Evolutionary conservation across 345 rosid genomes (phyloP), one percentile per base, ranked within the genome.

Genomic region (Euphorbia peplus): DNA sequence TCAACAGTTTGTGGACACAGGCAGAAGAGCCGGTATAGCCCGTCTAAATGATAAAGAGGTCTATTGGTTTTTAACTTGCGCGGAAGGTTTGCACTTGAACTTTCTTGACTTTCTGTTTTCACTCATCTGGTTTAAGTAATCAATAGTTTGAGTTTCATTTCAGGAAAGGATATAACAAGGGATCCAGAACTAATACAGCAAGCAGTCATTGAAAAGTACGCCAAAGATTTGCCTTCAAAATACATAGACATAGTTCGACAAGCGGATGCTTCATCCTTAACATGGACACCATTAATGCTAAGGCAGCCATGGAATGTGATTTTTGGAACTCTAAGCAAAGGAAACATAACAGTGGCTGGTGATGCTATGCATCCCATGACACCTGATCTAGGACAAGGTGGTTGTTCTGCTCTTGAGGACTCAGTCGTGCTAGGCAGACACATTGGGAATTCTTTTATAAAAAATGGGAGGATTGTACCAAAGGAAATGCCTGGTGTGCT

Each of bases 301-400:
- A 66, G 82, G 67, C 22, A 67, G 24, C 88, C 87, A 0, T 84
- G 87, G 87, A 35, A 77, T 16, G 46, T 84, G 10, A 4, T 80
- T 0, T 41, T 75, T 4, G 81, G 80, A 39, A 84, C 63, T 6
- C 58, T 81, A 18, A 79, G 75, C 63, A 74, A 66, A 41, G 76
- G 69, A 4, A 84, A 80, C 42, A 24, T 84, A 1, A 80, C 81
- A 0, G 75, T 84, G n/a, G 85, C 79, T 0, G 86, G 90, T 0
- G 86, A 86, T 15, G 90, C 88, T 22, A 82, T 82, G 78, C 90
- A 86, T 26, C 84, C 85, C 4, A 84, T 76, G 82, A 86, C 82
- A 0, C 88, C 87, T 28, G 82, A 84, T 19, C 70, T 83, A 0
- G 87, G 75, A 3, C 85, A 86, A 68, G 90, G 90, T 2, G 87